Evolutionary conservation across 257 asterid species (phyloP).

Genomic region (Nicotiana tomentosiformis): DNA sequence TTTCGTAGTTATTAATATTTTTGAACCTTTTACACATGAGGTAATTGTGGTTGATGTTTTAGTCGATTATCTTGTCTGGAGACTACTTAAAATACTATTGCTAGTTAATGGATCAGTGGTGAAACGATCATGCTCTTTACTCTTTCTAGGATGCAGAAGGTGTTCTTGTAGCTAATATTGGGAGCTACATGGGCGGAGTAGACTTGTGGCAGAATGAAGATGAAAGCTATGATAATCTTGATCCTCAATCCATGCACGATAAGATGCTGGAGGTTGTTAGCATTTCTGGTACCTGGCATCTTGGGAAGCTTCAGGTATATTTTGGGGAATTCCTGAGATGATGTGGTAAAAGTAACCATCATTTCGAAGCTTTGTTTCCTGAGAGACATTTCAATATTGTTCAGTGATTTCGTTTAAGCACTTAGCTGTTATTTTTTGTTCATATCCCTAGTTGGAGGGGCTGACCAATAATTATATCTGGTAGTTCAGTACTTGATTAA

Average conservation of each 20-base stretch:
- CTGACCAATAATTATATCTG: background rate
- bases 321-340: background rate
- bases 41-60: background rate
- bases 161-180: constrained; percentile 86
- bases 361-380: background rate
- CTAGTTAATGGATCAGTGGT: background rate
- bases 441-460: background rate
- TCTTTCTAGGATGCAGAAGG: constrained; percentile 84
- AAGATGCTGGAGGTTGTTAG: constrained; percentile 91
- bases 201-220: constrained; percentile 98
- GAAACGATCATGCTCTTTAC: background rate
- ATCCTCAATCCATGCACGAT: constrained; percentile 98
- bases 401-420: background rate
- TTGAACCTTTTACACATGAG: background rate
- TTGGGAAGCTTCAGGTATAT: constrained; percentile 89
- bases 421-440: background rate
- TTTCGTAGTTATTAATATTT: background rate
- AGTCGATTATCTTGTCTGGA: background rate
- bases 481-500: background rate
- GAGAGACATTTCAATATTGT: constrained; percentile 3
- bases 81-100: background rate
- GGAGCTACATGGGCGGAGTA: constrained; percentile 98
- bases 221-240: constrained; percentile 74
- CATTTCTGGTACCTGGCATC: constrained; percentile 98
- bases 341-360: background rate